Conservation (phyloP, 2,329 filamentous ascomycete species). For the Fusarium coicis region DNA sequence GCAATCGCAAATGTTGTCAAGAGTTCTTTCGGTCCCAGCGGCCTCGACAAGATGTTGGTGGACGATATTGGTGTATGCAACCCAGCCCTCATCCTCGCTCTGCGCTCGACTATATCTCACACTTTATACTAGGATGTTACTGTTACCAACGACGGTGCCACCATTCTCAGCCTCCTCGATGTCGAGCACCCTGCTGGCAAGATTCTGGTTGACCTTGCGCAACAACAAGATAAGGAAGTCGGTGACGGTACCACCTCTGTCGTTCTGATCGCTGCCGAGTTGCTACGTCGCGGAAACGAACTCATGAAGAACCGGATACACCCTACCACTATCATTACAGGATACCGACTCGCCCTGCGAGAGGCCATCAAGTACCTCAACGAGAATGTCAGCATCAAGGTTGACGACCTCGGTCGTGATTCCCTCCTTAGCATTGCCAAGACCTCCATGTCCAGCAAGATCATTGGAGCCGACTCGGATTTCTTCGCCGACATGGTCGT, state of each 20-base stretch:
- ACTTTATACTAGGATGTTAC: slow-evolving; percentile 80
- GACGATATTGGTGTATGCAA: slow-evolving; percentile 91
- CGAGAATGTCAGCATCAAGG: slow-evolving; percentile 96
- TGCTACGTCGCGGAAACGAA: slow-evolving; percentile 93
- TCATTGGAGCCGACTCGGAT: slow-evolving; percentile 93
- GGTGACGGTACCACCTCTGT: slow-evolving; percentile 98
- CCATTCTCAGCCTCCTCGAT: slow-evolving; percentile 93
- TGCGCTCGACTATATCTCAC: slow-evolving; percentile 35
- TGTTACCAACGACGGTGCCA: slow-evolving; percentile 98
- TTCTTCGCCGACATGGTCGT: slow-evolving; percentile 99
- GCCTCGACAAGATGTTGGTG: slow-evolving; percentile 99
- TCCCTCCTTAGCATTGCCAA: slow-evolving; percentile 95
- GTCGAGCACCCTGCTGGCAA: slow-evolving; percentile 98
- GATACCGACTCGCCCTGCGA: slow-evolving; percentile 92
- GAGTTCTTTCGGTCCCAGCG: slow-evolving; percentile 96
- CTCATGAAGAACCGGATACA: slow-evolving; percentile 99
- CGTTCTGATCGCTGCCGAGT: slow-evolving; percentile 95
- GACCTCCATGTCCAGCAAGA: slow-evolving; percentile 99
- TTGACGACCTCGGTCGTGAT: slow-evolving; percentile 89
- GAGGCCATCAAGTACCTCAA: slow-evolving; percentile 99
- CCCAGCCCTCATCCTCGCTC: slow-evolving; percentile 28
- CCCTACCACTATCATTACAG: slow-evolving; percentile 98
- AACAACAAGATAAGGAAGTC: slow-evolving; percentile 99
- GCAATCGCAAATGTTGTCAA: slow-evolving; percentile 99
- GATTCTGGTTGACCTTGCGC: slow-evolving; percentile 96